phyloP scores from a whole-genome alignment of 352 stramenopile genomes.

The Pythium sp. region DNA sequence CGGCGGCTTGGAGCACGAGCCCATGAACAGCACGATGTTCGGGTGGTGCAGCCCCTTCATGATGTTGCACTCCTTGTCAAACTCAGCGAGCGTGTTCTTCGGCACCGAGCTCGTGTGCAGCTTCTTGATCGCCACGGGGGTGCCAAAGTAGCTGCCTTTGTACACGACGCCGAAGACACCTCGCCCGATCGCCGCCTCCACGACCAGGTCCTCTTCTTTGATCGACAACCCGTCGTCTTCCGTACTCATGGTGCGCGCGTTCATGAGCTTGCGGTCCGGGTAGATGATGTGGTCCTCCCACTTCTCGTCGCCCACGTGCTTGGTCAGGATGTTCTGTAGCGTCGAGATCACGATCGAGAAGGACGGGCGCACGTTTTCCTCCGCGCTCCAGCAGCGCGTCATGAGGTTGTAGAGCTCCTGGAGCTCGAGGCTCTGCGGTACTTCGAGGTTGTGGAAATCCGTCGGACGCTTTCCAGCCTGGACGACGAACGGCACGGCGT shows the following conservation, averaged over 20 bases:
- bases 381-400: slow-evolving; percentile 72
- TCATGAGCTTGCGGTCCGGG: slow-evolving; percentile 74
- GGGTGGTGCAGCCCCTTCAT: slow-evolving; percentile 93
- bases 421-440: slow-evolving; percentile 45
- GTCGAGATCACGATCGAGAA: slow-evolving; percentile 84
- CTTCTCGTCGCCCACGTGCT: slow-evolving; percentile 70
- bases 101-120: slow-evolving; percentile 72
- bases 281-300: slow-evolving; percentile 86
- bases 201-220: slow-evolving; percentile 70
- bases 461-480: slow-evolving; percentile 74
- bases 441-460: slow-evolving; percentile 66
- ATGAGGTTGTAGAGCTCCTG: slow-evolving; percentile 71
- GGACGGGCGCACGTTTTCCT: slow-evolving; percentile 64
- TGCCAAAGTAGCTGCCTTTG: slow-evolving; percentile 84
- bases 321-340: slow-evolving; percentile 63
- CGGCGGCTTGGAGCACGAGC: slow-evolving; percentile 94
- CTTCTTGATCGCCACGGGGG: slow-evolving; percentile 82
- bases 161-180: slow-evolving; percentile 83
- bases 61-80: slow-evolving; percentile 83
- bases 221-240: slow-evolving; percentile 76
- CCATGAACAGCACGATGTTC: slow-evolving; percentile 98
- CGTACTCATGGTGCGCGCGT: slow-evolving; percentile 33
- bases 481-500: slow-evolving; percentile 80
- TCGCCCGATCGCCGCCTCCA: slow-evolving; percentile 67
- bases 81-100: slow-evolving; percentile 81